Base-by-base conservation (phyloP, 2,329 filamentous ascomycete genomes). In the Beauveria asiatica region DNA sequence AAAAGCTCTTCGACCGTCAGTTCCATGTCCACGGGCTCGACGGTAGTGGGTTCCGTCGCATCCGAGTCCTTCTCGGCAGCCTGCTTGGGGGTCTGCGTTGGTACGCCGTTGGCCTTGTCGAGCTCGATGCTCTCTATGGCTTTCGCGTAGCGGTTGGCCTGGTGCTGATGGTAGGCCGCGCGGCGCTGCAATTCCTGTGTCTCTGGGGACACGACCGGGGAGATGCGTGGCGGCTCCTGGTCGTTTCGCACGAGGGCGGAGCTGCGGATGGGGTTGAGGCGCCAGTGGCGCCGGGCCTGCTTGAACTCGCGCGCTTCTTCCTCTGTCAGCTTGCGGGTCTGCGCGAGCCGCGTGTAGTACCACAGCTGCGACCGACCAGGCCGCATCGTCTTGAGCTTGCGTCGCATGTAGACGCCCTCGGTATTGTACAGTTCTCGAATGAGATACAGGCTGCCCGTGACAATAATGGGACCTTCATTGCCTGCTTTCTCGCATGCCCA, bases 361-460 rank as follows among this genome's bases (percentile, higher is more conserved):
- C 68, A 68, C 25, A 75, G 67, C 60, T 75, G 73, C 11, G 70
- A 59, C 25, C 65, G 66, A 39, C 72, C 72, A 9, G 73, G 72
- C 44, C 68, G 66, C 61, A 68, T 67, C 21, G 68, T 73, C 44
- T 68, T 68, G 33, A 66, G 64, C 57, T 70, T 66, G 49, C 67
- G 64, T 48, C 58, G 65, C 33, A 67, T 68, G 27, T 66, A 63
- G 37, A 75, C 65, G 16, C 70, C 68, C 9, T 70, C 62, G 17
- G 71, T 65, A 30, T 37, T 53, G 52, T 62, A 73, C 16, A 75
- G 62, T 50, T 75, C 72, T 13, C 73, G 68, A 30, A 75, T 68
- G 42, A 76, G 66, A 59, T 77, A 77, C 30, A 77, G 68, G 62
- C 75, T 77, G 10, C 75, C 75, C 0, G 75, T 75, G 25, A 76